A percentile compares a stretch with the other conserved stretches of the same genome.
These are phyloP conservation scores for Bondarzewia mesenterica DNA, from an alignment of 1,284 basidiomycete genomes.

Conservation along the genomic window DNA sequence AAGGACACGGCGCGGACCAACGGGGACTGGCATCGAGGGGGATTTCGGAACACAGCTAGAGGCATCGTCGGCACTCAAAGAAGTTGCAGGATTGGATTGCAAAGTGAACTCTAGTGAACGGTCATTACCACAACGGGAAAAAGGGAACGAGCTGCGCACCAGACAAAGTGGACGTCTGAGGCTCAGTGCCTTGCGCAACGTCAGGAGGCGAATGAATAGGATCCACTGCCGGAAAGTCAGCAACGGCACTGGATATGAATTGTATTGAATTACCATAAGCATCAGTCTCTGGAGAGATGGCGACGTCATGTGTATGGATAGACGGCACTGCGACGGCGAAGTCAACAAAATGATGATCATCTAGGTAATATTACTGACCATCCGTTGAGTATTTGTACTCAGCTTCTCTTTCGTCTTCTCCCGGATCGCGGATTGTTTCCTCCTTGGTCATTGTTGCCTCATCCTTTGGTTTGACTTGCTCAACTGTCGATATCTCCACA, in stretches of 20 bases:
- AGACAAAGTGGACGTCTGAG: neutral
- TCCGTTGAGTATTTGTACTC: neutral
- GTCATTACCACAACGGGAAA: no score
- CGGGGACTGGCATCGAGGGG: conserved; percentile 65
- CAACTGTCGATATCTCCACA: no score
- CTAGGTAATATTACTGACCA: neutral
- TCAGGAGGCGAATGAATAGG: neutral
- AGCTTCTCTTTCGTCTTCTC: neutral
- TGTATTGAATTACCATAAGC: no score
- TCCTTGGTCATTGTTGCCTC: neutral
- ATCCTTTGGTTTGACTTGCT: neutral
- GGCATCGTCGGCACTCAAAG: conserved; percentile 16
- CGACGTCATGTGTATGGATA: no score
- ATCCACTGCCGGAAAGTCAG: neutral
- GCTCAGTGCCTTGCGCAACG: neutral
- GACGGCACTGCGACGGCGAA: no score
- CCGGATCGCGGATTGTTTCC: neutral
- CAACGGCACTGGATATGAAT: no score
- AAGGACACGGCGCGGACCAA: conserved; percentile 56
- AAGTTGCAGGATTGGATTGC: conserved; percentile 13
- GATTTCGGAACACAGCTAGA: neutral
- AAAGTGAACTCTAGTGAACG: no score
- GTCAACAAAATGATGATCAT: neutral
- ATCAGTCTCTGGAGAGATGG: no score
- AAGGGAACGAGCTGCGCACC: neutral